Percentiles rank a stretch among this genome's conserved stretches.
phyloP scores from a whole-genome alignment of 2,329 filamentous ascomycete genomes.

The Geoglossum cookeanum region DNA sequence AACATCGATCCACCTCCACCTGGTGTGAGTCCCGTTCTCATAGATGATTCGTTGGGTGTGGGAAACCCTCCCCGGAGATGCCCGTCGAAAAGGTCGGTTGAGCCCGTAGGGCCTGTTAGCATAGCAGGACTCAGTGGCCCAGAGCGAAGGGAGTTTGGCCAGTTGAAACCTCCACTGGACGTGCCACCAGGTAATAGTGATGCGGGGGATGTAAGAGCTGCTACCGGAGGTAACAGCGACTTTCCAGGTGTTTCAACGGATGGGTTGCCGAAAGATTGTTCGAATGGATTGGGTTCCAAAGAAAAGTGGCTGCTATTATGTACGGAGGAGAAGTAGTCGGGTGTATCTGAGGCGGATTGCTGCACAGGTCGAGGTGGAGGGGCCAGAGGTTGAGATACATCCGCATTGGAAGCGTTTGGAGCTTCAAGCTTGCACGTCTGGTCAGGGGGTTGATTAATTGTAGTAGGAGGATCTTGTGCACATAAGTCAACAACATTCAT shows the following conservation, averaged over 20 bases:
- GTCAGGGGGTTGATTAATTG: slow-evolving; percentile 18
- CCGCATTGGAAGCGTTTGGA: slow-evolving; percentile 34
- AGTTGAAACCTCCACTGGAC: slow-evolving; percentile 51
- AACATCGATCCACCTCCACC: slow-evolving; percentile 97
- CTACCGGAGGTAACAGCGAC: slow-evolving; percentile 70
- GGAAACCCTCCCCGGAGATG: slow-evolving; percentile 72
- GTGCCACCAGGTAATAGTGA: slow-evolving; percentile 57
- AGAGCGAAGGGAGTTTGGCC: slow-evolving; percentile 73
- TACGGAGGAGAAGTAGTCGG: slow-evolving; percentile 30
- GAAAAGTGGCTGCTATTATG: slow-evolving; percentile 34
- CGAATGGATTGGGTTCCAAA: slow-evolving; percentile 89
- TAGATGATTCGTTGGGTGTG: slow-evolving; percentile 88
- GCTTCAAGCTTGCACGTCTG: slow-evolving; percentile 21
- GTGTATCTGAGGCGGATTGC: slow-evolving; percentile 23
- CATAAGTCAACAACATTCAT: neutral
- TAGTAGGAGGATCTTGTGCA: neutral
- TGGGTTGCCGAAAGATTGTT: slow-evolving; percentile 66
- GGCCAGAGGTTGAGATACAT: slow-evolving; percentile 45
- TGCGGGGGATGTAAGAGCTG: slow-evolving; percentile 76
- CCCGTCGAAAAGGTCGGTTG: slow-evolving; percentile 76
- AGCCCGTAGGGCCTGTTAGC: slow-evolving; percentile 59
- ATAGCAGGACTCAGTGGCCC: slow-evolving; percentile 93
- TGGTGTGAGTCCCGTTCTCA: slow-evolving; percentile 79
- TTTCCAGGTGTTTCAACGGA: slow-evolving; percentile 62
- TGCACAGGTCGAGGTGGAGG: slow-evolving; percentile 46